phyloP scores from a whole-genome alignment of 2,329 filamentous ascomycete species.

The Paraconiothyrium brasiliense region DNA sequence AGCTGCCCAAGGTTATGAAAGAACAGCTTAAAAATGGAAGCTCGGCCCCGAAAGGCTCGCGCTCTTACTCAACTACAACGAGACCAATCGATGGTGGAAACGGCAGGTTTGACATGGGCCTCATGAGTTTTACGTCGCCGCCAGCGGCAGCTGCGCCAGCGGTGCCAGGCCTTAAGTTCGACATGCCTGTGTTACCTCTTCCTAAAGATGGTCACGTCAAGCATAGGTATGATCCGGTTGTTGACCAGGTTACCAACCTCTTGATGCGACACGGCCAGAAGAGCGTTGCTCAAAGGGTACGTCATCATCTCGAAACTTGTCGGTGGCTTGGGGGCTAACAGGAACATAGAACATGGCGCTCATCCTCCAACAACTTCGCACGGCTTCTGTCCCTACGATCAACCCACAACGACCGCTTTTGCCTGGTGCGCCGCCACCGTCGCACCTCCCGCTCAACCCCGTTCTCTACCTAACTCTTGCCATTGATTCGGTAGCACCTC shows the following conservation, averaged over 20 bases:
- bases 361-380: conserved; percentile 85
- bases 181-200: conserved; percentile 73
- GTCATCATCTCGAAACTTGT: conserved; percentile 37
- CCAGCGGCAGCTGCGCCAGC: conserved; percentile 28
- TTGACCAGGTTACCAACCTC: conserved; percentile 87
- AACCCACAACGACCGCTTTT: conserved; percentile 76
- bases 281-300: conserved; percentile 85
- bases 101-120: conserved; percentile 38
- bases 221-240: conserved; percentile 83
- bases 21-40: conserved; percentile 62
- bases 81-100: conserved; percentile 28
- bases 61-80: conserved; percentile 66
- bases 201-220: conserved; percentile 73
- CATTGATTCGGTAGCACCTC: conserved; percentile 90
- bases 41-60: conserved; percentile 53
- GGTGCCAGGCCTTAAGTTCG: conserved; percentile 76
- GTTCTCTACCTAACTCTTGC: conserved; percentile 88
- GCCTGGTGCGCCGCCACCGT: conserved; percentile 78
- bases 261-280: conserved; percentile 94
- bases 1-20: conserved; percentile 73
- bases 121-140: conserved; percentile 36
- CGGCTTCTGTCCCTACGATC: conserved; percentile 78
- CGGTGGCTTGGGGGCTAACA: conserved; percentile 9
- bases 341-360: conserved; percentile 77
- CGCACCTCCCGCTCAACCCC: conserved; percentile 87